Percentiles rank a stretch among this genome's conserved stretches.
These are phyloP conservation scores for Tephrocybe sp. DNA, from an alignment of 768 basidiomycete species.

Conservation along the genomic window DNA sequence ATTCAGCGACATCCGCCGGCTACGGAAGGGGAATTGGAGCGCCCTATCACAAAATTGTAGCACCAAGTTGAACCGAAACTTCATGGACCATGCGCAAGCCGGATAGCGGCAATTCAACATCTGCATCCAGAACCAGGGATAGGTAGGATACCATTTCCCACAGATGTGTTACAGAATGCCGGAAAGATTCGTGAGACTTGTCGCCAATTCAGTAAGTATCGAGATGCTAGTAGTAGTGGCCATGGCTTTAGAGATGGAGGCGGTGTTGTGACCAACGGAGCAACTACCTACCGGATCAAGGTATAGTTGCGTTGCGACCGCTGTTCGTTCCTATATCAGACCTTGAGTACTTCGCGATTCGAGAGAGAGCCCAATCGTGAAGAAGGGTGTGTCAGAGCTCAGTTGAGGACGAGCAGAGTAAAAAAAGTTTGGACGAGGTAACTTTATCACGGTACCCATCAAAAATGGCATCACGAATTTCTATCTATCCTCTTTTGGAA, in stretches of 20 bases:
- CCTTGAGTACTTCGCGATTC: background rate
- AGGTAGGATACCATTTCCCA: background rate
- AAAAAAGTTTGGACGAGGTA: background rate
- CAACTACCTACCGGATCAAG: constrained; percentile 4
- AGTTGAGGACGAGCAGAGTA: background rate
- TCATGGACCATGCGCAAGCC: too few relatives aligned
- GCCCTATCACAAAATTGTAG: too few relatives aligned
- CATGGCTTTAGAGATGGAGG: background rate
- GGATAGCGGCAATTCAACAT: too few relatives aligned
- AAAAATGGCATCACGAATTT: background rate
- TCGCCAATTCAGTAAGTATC: background rate
- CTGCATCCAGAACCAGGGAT: background rate
- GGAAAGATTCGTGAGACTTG: background rate
- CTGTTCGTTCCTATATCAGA: background rate
- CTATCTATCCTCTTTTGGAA: background rate
- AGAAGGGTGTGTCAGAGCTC: background rate
- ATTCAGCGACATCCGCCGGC: background rate
- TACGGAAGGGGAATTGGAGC: background rate
- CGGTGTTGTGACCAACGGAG: background rate
- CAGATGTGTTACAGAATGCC: background rate
- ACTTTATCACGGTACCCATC: background rate
- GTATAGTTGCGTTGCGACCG: background rate
- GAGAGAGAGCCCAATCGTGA: background rate
- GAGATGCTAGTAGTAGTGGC: background rate
- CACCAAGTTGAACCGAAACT: background rate